Percentiles rank a stretch among this genome's conserved stretches.
These are phyloP conservation scores for Amanita brunnescens DNA, from an alignment of 768 basidiomycete species.

Conservation along the genomic window DNA sequence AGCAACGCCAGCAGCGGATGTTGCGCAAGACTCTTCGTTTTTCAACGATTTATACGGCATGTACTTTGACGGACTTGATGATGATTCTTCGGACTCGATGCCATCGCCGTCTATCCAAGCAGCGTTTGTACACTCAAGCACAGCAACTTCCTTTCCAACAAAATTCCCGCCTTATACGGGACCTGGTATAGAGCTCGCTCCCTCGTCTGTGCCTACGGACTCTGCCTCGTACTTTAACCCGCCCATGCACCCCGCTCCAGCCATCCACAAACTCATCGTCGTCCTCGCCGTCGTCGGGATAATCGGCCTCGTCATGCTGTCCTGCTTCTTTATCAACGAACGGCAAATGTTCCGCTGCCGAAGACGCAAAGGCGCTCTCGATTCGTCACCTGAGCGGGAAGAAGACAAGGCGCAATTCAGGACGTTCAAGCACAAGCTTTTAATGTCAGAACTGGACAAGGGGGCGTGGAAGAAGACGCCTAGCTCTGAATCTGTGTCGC, in stretches of 20 bases:
- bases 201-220: not conserved
- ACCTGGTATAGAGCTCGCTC: constrained; percentile 2
- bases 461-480: not conserved
- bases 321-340: constrained; percentile 3
- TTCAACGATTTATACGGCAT: constrained; percentile 1
- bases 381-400: not conserved
- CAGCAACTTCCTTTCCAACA: not conserved
- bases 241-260: not conserved
- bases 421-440: constrained; percentile 1
- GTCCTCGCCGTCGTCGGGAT: not conserved
- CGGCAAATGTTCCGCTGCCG: not conserved
- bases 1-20: no score
- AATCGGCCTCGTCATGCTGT: constrained; percentile 3
- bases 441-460: not conserved
- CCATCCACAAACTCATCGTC: constrained; percentile 4
- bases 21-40: not conserved
- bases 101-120: not conserved
- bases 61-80: constrained; percentile 1
- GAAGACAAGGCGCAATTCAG: not conserved
- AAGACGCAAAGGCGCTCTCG: no score
- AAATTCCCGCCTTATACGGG: not conserved
- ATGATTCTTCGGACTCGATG: not conserved
- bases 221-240: not conserved
- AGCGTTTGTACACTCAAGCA: not conserved
- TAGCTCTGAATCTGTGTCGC: not conserved